A percentile compares a stretch with the other conserved stretches of the same genome.
Conservation (phyloP, 306 rosid genomes). For the Senna siamea region DNA sequence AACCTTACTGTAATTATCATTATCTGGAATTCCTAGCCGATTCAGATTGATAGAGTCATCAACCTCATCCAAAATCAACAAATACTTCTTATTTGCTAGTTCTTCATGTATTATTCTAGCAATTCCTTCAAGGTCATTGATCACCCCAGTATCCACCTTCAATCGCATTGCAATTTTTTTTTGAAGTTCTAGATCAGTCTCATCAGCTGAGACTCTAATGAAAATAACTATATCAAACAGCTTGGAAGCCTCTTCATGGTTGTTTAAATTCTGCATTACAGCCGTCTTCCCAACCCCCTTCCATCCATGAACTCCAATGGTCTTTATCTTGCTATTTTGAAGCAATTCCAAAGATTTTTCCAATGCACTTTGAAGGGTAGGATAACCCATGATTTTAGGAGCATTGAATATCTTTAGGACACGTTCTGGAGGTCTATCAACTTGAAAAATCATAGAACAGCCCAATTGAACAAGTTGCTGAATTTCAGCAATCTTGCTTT, state of each 20-base stretch:
- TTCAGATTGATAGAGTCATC: not conserved
- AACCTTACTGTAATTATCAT: not conserved
- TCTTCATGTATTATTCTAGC: not conserved
- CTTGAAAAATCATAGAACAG: not conserved
- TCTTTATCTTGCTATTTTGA: not conserved
- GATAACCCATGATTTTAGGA: not conserved
- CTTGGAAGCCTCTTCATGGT: not conserved
- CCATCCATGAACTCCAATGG: not conserved
- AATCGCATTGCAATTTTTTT: slow-evolving; percentile 5
- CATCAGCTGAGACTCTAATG: not conserved
- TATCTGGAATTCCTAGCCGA: not conserved
- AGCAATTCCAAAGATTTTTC: not conserved
- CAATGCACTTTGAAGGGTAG: not conserved
- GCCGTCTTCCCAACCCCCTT: slow-evolving; percentile 21
- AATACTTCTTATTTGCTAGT: not conserved
- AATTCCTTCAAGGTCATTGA: not conserved
- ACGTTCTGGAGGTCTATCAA: not conserved
- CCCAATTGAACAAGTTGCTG: not conserved
- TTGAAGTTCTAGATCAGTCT: not conserved
- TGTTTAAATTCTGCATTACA: slow-evolving; percentile 1
- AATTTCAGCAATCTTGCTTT: not conserved
- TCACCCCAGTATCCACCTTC: not conserved
- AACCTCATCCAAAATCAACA: slow-evolving; percentile 35
- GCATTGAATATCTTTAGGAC: not conserved
- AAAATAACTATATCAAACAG: slow-evolving; percentile 23